These are phyloP conservation scores for Raphanus sativus DNA, from an alignment of 345 rosid genomes.

Conservation along the genomic window DNA sequence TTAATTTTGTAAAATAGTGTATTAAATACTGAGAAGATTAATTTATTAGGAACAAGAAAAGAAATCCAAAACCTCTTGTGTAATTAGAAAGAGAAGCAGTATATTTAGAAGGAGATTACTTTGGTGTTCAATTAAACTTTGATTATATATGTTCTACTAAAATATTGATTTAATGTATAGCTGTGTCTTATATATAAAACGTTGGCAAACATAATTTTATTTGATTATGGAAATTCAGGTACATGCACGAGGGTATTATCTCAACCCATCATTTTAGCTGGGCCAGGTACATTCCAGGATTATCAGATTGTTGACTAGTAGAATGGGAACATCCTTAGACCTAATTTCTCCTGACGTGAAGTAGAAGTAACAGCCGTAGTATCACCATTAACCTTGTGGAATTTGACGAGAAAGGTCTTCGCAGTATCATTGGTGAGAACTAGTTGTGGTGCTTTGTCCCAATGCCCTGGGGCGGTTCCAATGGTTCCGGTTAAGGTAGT, in stretches of 20 bases:
- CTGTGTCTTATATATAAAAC: background rate
- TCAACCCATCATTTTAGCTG: slow-evolving; percentile 26
- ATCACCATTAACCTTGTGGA: background rate
- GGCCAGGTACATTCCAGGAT: background rate
- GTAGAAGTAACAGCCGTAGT: background rate
- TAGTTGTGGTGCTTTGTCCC: background rate
- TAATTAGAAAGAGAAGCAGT: background rate
- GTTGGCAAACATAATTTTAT: background rate
- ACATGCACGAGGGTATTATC: background rate
- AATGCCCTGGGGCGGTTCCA: background rate
- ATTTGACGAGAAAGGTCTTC: background rate
- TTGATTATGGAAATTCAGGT: background rate
- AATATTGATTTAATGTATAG: background rate
- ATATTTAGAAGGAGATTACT: background rate
- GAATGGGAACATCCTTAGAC: slow-evolving; percentile 21
- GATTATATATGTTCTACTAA: background rate
- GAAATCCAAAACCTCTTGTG: too few species aligned
- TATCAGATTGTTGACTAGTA: background rate
- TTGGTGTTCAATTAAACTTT: background rate
- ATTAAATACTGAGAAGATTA: too few species aligned
- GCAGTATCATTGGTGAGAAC: background rate
- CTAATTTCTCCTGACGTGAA: slow-evolving; percentile 10
- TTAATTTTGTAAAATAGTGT: too few species aligned
- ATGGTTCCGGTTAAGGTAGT: background rate
- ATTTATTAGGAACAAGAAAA: too few species aligned